A percentile compares a stretch with the other conserved stretches of the same genome.
Conservation (phyloP, 306 rosid genomes). For the Astragalus membranaceus region DNA sequence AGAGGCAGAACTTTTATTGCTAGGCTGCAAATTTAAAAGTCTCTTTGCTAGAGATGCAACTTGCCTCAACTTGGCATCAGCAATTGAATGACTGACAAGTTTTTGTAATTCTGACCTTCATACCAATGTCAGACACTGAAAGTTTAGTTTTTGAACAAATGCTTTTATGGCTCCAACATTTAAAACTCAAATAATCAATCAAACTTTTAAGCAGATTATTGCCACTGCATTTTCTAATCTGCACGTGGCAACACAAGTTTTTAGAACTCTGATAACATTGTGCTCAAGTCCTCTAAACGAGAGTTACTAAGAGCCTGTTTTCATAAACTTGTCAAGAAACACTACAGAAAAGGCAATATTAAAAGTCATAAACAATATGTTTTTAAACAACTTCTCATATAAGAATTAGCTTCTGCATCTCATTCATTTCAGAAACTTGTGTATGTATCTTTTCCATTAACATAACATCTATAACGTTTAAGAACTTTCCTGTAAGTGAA, state of each 20-base stretch:
- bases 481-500: background rate
- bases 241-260: constrained; percentile 2
- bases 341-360: no score
- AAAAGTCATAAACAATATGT: no score
- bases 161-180: background rate
- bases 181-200: constrained; percentile 9
- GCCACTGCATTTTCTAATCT: constrained; percentile 1
- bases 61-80: constrained; percentile 55
- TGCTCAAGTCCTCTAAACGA: constrained; percentile 2
- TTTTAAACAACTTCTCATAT: background rate
- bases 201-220: constrained; percentile 1
- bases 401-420: background rate
- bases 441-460: background rate
- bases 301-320: background rate
- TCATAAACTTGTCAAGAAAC: background rate
- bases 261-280: background rate
- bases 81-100: constrained; percentile 51
- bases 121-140: constrained; percentile 14
- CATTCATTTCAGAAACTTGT: background rate
- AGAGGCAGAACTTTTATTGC: constrained; percentile 22
- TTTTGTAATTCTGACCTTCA: constrained; percentile 70
- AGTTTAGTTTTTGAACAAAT: constrained; percentile 15
- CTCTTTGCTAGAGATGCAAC: constrained; percentile 59
- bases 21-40: constrained; percentile 57
- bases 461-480: background rate